phyloP scores from a whole-genome alignment of 805 yeast species.

The Saccharomycopsis javanensis region DNA sequence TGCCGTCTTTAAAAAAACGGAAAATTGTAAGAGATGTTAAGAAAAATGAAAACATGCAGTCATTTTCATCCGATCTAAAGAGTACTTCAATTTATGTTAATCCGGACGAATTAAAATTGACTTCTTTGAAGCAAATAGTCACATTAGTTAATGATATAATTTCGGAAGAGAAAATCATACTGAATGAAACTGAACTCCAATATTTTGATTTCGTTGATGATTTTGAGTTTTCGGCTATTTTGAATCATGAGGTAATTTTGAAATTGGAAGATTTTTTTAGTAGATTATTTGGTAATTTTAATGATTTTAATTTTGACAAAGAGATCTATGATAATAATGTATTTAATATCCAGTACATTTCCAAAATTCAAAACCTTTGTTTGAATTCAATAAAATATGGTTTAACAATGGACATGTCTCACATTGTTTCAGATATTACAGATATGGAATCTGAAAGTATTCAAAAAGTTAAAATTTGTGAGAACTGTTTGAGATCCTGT shows the following conservation, averaged over 20 bases:
- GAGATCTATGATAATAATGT: slow-evolving; percentile 6
- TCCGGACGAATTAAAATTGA: slow-evolving; percentile 7
- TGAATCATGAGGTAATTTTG: slow-evolving; percentile 20
- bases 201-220: slow-evolving; percentile 19
- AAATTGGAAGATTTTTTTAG: slow-evolving; percentile 22
- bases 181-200: slow-evolving; percentile 4
- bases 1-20: slow-evolving; percentile 1
- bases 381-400: slow-evolving; percentile 24
- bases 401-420: slow-evolving; percentile 21
- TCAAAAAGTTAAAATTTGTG: slow-evolving; percentile 6
- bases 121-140: slow-evolving; percentile 3
- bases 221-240: slow-evolving; percentile 19
- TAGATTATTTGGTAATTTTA: slow-evolving; percentile 20
- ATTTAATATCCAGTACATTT: slow-evolving; percentile 18
- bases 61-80: background rate
- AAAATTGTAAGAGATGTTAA: background rate
- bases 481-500: slow-evolving; percentile 28
- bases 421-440: background rate
- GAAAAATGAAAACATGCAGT: background rate
- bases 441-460: background rate
- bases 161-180: background rate
- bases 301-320: slow-evolving; percentile 22
- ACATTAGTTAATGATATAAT: slow-evolving; percentile 19
- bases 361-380: slow-evolving; percentile 28
- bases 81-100: background rate